These are phyloP conservation scores for Gaultheria prostrata DNA, from an alignment of 148 eudicot species.

Conservation along the genomic window DNA sequence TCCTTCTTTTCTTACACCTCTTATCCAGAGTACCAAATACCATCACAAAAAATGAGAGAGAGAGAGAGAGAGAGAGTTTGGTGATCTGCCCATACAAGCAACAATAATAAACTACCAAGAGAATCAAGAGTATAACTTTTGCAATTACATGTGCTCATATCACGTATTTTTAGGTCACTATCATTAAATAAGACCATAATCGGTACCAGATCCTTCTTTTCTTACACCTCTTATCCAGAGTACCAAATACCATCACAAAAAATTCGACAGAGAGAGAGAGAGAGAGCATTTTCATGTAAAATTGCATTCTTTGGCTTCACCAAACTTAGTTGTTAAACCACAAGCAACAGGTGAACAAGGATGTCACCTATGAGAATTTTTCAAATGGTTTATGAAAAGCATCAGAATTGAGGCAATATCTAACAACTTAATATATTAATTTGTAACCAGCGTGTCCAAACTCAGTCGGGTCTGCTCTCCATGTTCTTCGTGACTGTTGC, in stretches of 20 bases:
- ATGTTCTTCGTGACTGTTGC: too few species aligned
- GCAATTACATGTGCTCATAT: not conserved
- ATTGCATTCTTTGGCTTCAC: not conserved
- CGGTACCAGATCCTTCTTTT: not conserved
- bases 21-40: not conserved
- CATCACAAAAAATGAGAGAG: not conserved
- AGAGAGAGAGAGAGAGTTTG: conserved; percentile 11
- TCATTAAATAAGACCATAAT: not conserved
- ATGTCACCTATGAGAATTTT: not conserved
- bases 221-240: not conserved
- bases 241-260: not conserved
- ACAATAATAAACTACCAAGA: not conserved
- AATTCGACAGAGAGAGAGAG: not conserved
- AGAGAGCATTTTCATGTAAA: not conserved
- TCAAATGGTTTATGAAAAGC: not conserved
- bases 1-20: not conserved
- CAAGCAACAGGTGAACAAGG: not conserved
- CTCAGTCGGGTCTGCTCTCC: too few species aligned
- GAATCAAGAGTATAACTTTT: conserved; percentile 6
- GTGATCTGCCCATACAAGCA: conserved; percentile 50
- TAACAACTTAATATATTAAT: not conserved
- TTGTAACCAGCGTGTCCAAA: not conserved
- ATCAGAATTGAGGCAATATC: not conserved
- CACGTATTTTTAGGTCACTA: not conserved
- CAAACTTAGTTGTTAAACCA: not conserved